Evolutionary conservation across 2,329 filamentous ascomycete species (phyloP), one percentile per base, ranked within the genome.

Genomic region (Esteya vermicola): DNA sequence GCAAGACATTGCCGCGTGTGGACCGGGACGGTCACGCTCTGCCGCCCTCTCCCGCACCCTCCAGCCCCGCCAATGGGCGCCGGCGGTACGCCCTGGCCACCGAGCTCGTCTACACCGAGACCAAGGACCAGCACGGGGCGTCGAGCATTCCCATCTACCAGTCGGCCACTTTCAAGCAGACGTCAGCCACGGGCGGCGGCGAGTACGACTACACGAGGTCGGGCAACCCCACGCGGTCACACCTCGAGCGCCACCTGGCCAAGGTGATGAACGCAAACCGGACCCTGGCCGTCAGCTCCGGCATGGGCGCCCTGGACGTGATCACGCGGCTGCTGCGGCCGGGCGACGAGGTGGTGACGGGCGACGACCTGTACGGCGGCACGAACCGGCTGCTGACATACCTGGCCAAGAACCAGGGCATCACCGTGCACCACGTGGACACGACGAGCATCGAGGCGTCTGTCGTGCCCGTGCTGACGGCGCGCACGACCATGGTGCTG

Each of bases 141-240:
- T 94, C 85, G 51, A 96, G 88, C 60, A 81, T 93, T 52, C 91
- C 91, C 40, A 96, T 98, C 56, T 98, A 98, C 62, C 91, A 94
- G 72, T 93, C 85, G 36, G 93, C 91, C 36, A 98, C 91, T 28
- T 98, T 98, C 70, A 98, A 98, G 65, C 91, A 96, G 62, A 75
- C 74, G 19, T 85, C 81, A 16, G 81, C 82, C 46, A 70, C 63
- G 34, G 85, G 84, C 44, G 85, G 85, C 44, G 82, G 75, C 54
- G 88, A 96, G 61, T 98, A 96, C 62, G 91, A 98, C 66, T 98
- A 98, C 67, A 96, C 91, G 44, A 84, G 93, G 45, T 96, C 88
- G 27, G 91, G 91, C 42, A 98, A 98, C 58, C 91, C 91, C 16
- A 98, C 91, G 43, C 77, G 91, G 48, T 93, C 89, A 26, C 91